phyloP scores from a whole-genome alignment of 495 filamentous ascomycete genomes.

The Choiromyces venosus region DNA sequence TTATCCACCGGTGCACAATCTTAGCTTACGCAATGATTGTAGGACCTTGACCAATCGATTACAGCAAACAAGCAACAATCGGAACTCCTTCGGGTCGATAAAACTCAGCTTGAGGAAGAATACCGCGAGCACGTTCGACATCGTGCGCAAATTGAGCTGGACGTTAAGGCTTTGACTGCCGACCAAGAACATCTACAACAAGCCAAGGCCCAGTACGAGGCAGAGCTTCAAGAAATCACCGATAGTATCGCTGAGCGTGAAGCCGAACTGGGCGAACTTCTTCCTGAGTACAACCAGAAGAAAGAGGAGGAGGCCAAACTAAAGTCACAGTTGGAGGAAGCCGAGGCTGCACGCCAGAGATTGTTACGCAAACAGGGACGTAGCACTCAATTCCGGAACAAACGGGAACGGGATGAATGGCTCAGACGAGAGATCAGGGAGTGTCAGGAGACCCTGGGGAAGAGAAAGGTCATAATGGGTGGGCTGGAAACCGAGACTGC shows the following conservation, averaged over 20 bases:
- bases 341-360: constrained; percentile 68
- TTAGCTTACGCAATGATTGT: neutral
- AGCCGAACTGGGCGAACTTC: constrained; percentile 62
- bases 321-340: constrained; percentile 64
- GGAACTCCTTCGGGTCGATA: constrained; percentile 81
- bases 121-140: constrained; percentile 68
- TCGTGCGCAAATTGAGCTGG: constrained; percentile 77
- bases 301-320: constrained; percentile 66
- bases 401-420: constrained; percentile 79
- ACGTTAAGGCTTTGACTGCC: constrained; percentile 71
- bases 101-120: constrained; percentile 82
- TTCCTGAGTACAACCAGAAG: constrained; percentile 67
- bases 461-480: constrained; percentile 73
- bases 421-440: constrained; percentile 74
- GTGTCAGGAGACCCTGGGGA: constrained; percentile 65
- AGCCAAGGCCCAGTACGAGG: constrained; percentile 70
- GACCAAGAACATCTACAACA: constrained; percentile 56
- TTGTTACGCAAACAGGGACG: constrained; percentile 91
- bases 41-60: constrained; percentile 64
- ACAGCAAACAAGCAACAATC: constrained; percentile 72
- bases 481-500: constrained; percentile 82
- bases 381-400: constrained; percentile 80
- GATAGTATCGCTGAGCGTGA: constrained; percentile 70
- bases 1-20: constrained; percentile 1
- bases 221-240: constrained; percentile 67